Evolutionary conservation across 192 early-diverging fungal species (phyloP), one percentile per base, ranked within the genome.

Genomic region (Linderina pennispora): DNA sequence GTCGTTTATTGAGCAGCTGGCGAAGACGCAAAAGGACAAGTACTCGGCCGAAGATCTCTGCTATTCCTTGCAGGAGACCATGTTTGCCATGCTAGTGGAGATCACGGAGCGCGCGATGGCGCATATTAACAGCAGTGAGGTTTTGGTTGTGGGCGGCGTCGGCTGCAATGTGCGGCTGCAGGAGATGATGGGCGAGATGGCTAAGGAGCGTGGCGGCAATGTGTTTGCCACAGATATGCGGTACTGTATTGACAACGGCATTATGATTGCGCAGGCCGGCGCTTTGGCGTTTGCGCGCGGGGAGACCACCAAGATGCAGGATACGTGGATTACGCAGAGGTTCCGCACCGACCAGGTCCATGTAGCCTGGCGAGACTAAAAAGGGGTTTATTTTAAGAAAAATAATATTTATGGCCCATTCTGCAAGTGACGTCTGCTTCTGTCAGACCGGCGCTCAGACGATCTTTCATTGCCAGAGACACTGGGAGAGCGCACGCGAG

Each of bases 31-130:
- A 40, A 45, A 82, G 0, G 67, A 47, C 17, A 66, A 74, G 45
- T 62, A 78, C 18, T 85, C 89, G 5, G 72, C 78, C 14, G 93
- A 91, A 17, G 94, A 99, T 43, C 73, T 99, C n/a, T 99, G 96
- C 70, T 99, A 83, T 54, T 95, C 92, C 23, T 66, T 99, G 19
- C 96, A 99, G 43, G 96, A 99, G 51, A 99, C 86, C 2, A 59
- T 96, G 37, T 99, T 97, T 90, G 92, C 96, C 11, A 99, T 99
- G 96, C 74, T 99, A 33, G 91, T 99, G n/a, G 96, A 99, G 69
- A 95, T 86, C 25, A 99, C 96, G 19, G 96, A 99, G 66, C 78
- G 96, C 4, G 93, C 96, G 4, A 97, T 99, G 93, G 94, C 96
- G 2, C 96, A 99, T 53, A 90, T 99, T 52, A 92, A 89, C 20